A percentile compares a stretch with the other conserved stretches of the same genome.
Conservation (phyloP, 2,329 filamentous ascomycete species). For the Grosmannia clavigera region DNA sequence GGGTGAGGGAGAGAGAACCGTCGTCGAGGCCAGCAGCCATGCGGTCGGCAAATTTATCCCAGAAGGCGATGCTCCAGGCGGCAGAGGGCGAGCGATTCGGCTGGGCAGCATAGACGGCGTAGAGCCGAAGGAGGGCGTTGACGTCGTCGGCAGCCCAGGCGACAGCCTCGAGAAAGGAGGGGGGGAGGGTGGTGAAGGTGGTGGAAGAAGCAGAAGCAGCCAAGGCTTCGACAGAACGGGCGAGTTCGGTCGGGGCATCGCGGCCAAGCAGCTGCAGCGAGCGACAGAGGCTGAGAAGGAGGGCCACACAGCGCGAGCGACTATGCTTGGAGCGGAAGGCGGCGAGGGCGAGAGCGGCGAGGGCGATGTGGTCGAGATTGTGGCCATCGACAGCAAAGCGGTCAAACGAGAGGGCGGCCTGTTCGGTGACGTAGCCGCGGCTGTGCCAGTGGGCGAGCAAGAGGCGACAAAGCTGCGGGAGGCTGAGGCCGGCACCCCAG, state of each 20-base stretch:
- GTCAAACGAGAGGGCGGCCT: neutral
- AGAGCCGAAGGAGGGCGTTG: conserved; percentile 11
- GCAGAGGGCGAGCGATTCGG: neutral
- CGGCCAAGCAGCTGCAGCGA: conserved; percentile 6
- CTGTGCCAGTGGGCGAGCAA: conserved; percentile 20
- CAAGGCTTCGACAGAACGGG: conserved; percentile 5
- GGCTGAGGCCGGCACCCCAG: neutral
- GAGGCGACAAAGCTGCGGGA: conserved; percentile 14
- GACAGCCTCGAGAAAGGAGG: conserved; percentile 14
- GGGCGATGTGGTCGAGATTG: conserved; percentile 1
- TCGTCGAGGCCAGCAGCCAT: conserved; percentile 3
- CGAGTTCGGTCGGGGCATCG: neutral
- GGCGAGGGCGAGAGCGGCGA: conserved; percentile 17
- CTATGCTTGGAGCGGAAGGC: conserved; percentile 8
- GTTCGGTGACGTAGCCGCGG: conserved; percentile 14
- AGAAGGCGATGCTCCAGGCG: conserved; percentile 13
- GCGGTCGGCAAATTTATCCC: conserved; percentile 13
- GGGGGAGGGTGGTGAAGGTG: neutral
- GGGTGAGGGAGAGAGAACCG: conserved; percentile 3
- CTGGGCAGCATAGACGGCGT: conserved; percentile 7
- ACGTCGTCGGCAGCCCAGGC: conserved; percentile 14
- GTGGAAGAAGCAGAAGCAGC: neutral
- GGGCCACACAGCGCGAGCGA: conserved; percentile 1
- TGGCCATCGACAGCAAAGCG: neutral
- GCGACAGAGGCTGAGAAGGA: conserved; percentile 8